Base-by-base conservation (phyloP, 805 yeast genomes). In the Saitoella complicata region DNA sequence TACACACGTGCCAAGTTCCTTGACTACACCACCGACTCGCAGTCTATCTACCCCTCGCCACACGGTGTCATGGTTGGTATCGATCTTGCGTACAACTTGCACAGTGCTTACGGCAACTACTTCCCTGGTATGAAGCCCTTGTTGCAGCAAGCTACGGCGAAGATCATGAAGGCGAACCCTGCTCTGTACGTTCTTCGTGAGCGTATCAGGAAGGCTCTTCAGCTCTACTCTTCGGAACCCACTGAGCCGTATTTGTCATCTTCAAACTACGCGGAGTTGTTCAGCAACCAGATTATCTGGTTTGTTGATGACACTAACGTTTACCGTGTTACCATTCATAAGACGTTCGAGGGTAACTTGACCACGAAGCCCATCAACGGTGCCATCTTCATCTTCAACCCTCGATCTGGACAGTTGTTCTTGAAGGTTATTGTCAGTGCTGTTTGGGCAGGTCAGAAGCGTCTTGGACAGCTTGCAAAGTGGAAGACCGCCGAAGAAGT, bases 401-500 rank as follows among this genome's bases (percentile, higher is more conserved):
- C 98, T 1, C 76, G 78, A 52, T 75, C 87, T 1, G 98, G 98
- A 34, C 95, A 87, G 57, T 62, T 91, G 42, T 86, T 82, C 57
- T 68, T 91, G 61, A 85, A 84, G 57, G 75, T 91, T 45, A 84
- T 91, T 47, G 97, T 88, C 56, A 84, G 94, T 0, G 81, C 94
- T 5, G 94, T 85, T 1, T 91, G 95, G 93, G 80, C 94, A 3
- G 99, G 99, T 12, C 97, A 91, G 60, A 87, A 85, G 56, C 79
- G 96, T 54, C 69, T 88, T 48, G 80, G 91, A 31, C 96, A 91
- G 57, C 65, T 91, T 51, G 87, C 97, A 1, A 91, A 91, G 58
- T 91, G 98, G 98, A 91, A 88, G 59, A 78, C 97, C 1, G 97
- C 98, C 0, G 99, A 91, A 62, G 97, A 88, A 61, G 94, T 85